A percentile compares a stretch with the other conserved stretches of the same genome.
These are phyloP conservation scores for Endothia cerciana DNA, from an alignment of 2,329 filamentous ascomycete species.

Conservation along the genomic window DNA sequence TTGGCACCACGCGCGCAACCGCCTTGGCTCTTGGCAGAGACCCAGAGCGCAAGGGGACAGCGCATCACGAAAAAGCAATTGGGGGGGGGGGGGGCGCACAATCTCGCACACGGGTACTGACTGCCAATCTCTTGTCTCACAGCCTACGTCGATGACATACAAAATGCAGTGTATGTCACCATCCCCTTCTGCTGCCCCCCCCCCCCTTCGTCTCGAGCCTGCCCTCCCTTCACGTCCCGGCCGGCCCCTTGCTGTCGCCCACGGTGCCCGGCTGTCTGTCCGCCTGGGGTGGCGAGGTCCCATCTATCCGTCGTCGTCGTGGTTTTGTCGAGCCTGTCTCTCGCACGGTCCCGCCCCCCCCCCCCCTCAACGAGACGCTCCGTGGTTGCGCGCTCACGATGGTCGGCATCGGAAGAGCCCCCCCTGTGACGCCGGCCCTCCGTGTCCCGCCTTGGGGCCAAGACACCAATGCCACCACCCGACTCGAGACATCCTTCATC, in stretches of 20 bases:
- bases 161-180: slow-evolving; percentile 52
- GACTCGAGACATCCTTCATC: neutral
- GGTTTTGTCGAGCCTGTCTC: too few species aligned
- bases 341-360: too few species aligned
- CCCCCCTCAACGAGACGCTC: too few species aligned
- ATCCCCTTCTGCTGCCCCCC: slow-evolving; percentile 24
- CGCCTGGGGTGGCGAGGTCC: neutral
- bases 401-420: neutral
- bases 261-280: neutral
- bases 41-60: slow-evolving; percentile 11
- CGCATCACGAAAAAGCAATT: slow-evolving; percentile 1
- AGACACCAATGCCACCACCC: neutral
- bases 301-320: neutral
- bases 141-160: slow-evolving; percentile 52
- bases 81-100: too few species aligned
- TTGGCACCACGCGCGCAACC: slow-evolving; percentile 26
- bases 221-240: neutral
- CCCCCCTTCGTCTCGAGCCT: slow-evolving; percentile 21
- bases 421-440: neutral
- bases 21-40: slow-evolving; percentile 28
- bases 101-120: slow-evolving; percentile 29
- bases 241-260: neutral
- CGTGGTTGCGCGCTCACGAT: neutral
- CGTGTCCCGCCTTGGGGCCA: slow-evolving; percentile 1
- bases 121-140: slow-evolving; percentile 39